These are phyloP conservation scores for Paecilomyces niveus DNA, from an alignment of 2,329 filamentous ascomycete species.

Conservation along the genomic window DNA sequence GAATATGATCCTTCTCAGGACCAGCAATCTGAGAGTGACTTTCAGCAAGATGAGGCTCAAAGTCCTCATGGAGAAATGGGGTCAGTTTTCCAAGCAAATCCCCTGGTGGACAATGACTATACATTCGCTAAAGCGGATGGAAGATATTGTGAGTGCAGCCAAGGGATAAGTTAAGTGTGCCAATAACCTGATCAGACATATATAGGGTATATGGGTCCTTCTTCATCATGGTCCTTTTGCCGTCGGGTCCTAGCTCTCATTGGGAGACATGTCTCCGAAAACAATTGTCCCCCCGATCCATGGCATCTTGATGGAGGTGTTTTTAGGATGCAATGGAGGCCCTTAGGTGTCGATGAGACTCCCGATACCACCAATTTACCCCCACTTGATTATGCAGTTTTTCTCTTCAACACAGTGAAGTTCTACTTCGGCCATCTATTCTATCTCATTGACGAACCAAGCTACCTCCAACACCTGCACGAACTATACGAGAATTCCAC, in stretches of 20 bases:
- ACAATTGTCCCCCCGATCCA: slow-evolving; percentile 21
- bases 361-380: slow-evolving; percentile 38
- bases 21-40: not conserved
- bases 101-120: slow-evolving; percentile 24
- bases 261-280: slow-evolving; percentile 24
- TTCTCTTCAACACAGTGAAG: slow-evolving; percentile 50
- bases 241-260: slow-evolving; percentile 26
- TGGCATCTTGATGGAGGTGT: slow-evolving; percentile 25
- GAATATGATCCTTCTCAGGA: not conserved
- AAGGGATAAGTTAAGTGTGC: not conserved
- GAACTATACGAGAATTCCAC: slow-evolving; percentile 35
- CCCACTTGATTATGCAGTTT: slow-evolving; percentile 45
- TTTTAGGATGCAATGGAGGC: slow-evolving; percentile 24
- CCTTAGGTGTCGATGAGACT: slow-evolving; percentile 14
- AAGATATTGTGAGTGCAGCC: slow-evolving; percentile 19
- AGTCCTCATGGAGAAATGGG: slow-evolving; percentile 4
- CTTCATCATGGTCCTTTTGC: slow-evolving; percentile 31
- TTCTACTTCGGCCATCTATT: slow-evolving; percentile 51
- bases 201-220: slow-evolving; percentile 29
- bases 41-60: not conserved
- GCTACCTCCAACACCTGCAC: slow-evolving; percentile 30
- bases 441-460: slow-evolving; percentile 48
- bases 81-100: slow-evolving; percentile 17
- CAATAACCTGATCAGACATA: not conserved
- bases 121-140: slow-evolving; percentile 24